A percentile compares a stretch with the other conserved stretches of the same genome.
These are phyloP conservation scores for Diaporthe sp. DNA, from an alignment of 2,329 filamentous ascomycete species.

Conservation along the genomic window DNA sequence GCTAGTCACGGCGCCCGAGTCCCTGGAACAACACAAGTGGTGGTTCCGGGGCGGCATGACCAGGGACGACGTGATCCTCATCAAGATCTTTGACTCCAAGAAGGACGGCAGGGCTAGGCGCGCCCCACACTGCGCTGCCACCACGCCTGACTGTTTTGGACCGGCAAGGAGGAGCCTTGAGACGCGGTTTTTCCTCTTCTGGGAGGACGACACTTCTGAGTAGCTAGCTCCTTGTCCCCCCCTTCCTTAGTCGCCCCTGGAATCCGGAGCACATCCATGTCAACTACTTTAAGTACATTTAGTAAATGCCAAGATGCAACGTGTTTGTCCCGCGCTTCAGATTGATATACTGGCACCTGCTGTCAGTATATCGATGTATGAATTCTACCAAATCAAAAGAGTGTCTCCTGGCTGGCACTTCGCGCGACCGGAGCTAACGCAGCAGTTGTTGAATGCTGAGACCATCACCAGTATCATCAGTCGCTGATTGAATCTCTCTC, in stretches of 20 bases:
- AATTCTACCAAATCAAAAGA: background rate
- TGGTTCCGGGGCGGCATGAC: slow-evolving; percentile 7
- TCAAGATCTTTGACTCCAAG: slow-evolving; percentile 18
- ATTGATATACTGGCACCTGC: background rate
- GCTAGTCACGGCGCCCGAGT: background rate
- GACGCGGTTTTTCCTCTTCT: slow-evolving; percentile 8
- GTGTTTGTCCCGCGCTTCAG: background rate
- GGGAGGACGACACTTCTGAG: slow-evolving; percentile 6
- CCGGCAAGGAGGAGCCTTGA: slow-evolving; percentile 7
- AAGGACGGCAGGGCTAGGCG: slow-evolving; percentile 9
- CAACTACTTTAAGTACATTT: background rate
- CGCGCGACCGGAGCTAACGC: background rate
- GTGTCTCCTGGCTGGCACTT: background rate
- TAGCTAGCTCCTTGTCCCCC: background rate
- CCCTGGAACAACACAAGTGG: slow-evolving; percentile 14
- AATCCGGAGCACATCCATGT: background rate
- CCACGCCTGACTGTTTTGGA: slow-evolving; percentile 9
- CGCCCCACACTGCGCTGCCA: background rate
- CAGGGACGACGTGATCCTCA: slow-evolving; percentile 12
- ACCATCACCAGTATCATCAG: background rate
- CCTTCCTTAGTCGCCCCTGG: background rate
- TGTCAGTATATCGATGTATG: background rate
- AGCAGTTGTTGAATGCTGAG: background rate
- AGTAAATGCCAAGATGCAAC: slow-evolving; percentile 1
- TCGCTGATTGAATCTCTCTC: background rate